These are phyloP conservation scores for Moesziomyces aphidis DNA, from an alignment of 1,284 basidiomycete species.

Conservation along the genomic window DNA sequence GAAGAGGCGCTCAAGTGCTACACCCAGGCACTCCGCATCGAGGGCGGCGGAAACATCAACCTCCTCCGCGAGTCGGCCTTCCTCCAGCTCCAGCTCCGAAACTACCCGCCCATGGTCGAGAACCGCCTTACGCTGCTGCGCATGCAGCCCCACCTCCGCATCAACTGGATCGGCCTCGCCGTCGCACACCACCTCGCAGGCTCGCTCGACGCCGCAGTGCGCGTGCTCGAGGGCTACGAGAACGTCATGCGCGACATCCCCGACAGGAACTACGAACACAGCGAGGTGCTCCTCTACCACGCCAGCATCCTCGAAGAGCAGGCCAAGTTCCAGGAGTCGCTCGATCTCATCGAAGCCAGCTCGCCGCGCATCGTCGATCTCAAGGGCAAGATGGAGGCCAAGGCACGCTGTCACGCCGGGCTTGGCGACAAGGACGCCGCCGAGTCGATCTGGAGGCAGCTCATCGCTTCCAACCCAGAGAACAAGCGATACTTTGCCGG, in stretches of 20 bases:
- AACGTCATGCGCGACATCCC: slow-evolving; percentile 59
- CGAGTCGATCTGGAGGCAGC: slow-evolving; percentile 79
- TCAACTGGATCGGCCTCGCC: slow-evolving; percentile 90
- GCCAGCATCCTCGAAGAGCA: slow-evolving; percentile 82
- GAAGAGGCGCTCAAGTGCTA: slow-evolving; percentile 86
- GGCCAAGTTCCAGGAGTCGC: slow-evolving; percentile 71
- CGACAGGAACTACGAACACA: slow-evolving; percentile 74
- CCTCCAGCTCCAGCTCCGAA: slow-evolving; percentile 88
- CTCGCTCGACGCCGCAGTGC: slow-evolving; percentile 78
- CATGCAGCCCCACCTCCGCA: slow-evolving; percentile 83
- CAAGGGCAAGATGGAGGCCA: slow-evolving; percentile 32
- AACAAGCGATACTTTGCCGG: slow-evolving; percentile 83
- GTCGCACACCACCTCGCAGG: slow-evolving; percentile 88
- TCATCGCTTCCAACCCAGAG: slow-evolving; percentile 89
- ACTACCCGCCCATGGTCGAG: slow-evolving; percentile 83
- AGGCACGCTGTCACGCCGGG: slow-evolving; percentile 72
- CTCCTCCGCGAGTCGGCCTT: slow-evolving; percentile 91
- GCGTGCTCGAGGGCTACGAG: slow-evolving; percentile 77
- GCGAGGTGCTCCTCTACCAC: slow-evolving; percentile 86
- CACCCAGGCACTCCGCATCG: slow-evolving; percentile 83
- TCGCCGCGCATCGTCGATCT: slow-evolving; percentile 67
- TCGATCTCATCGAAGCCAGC: slow-evolving; percentile 54
- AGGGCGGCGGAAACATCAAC: slow-evolving; percentile 89
- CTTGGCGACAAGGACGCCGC: slow-evolving; percentile 76
- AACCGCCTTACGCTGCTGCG: slow-evolving; percentile 84